Evolutionary conservation across 2,329 filamentous ascomycete species (phyloP), one percentile per base, ranked within the genome.

Genomic region (Bertia moriformis): DNA sequence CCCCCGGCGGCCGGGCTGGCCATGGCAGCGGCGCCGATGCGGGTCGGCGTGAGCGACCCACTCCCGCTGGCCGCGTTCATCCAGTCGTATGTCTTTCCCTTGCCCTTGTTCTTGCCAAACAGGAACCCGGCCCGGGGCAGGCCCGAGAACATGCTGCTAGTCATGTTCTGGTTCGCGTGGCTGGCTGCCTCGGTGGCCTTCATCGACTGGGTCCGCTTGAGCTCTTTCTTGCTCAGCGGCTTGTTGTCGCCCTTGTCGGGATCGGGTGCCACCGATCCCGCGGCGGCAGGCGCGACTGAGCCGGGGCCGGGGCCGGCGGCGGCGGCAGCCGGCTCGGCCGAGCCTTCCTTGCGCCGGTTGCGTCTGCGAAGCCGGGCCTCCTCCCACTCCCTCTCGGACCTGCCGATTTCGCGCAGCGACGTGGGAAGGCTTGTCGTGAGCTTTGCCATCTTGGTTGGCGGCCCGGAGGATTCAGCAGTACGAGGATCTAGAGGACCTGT

Each of bases 161-260:
- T 94, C 40, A 77, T 69, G 53, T 95, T 94, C 18, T 89, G 86
- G 45, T 80, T 83, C 17, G 78, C 76, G 46, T 89, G 86, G 46
- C 80, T 83, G 42, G 79, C 79, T 14, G 81, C 81, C 51, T 93
- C 85, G 0, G 77, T 82, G 17, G 79, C 72, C 48, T 83, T 84
- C 43, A 85, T 79, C n/a, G 77, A 73, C 47, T 81, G 70, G 45
- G 78, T 82, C 57, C 80, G 85, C 53, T 81, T 75, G 43, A 67
- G 69, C 55, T 94, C 87, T 61, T 95, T 95, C 67, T 95, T 95
- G 3, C 81, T 83, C 39, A 84, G 69, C 3, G 76, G 69, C 56
- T 87, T 89, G n/a, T n/a, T n/a, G 46, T 73, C 68, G 1, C 64
- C 54, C 40, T 82, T 78, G 1, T 78, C 71, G 1, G 78, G 74